A percentile compares a stretch with the other conserved stretches of the same genome.
Conservation (phyloP, 2,329 filamentous ascomycete species). For the Coccinonectria pachysandricola region DNA sequence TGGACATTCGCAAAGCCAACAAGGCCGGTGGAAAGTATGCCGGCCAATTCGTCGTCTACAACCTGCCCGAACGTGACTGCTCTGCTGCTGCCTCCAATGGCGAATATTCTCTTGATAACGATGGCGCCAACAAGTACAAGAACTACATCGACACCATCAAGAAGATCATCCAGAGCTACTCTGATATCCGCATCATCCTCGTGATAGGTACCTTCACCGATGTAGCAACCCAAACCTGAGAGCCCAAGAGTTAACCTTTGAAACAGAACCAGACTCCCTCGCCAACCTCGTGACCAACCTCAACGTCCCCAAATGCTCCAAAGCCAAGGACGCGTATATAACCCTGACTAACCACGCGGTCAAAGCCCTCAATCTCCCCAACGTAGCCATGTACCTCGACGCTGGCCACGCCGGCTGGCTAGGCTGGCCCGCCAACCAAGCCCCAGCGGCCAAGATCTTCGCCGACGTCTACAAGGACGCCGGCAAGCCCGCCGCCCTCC, state of each 20-base stretch:
- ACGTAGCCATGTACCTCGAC: constrained; percentile 49
- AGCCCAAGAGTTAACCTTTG: background rate
- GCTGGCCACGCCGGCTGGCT: constrained; percentile 50
- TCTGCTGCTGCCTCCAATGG: constrained; percentile 47
- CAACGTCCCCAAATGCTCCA: constrained; percentile 37
- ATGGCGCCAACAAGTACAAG: constrained; percentile 44
- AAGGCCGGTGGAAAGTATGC: constrained; percentile 29
- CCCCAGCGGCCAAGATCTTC: constrained; percentile 36
- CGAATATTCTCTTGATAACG: constrained; percentile 40
- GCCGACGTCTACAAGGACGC: constrained; percentile 39
- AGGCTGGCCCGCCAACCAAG: constrained; percentile 45
- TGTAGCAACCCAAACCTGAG: accelerated
- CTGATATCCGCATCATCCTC: constrained; percentile 33
- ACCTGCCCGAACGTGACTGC: constrained; percentile 49
- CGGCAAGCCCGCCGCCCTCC: constrained; percentile 37
- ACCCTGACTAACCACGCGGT: constrained; percentile 41
- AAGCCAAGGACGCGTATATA: constrained; percentile 37
- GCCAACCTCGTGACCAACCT: constrained; percentile 49
- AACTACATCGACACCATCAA: constrained; percentile 42
- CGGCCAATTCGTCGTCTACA: constrained; percentile 44
- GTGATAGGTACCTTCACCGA: constrained; percentile 28
- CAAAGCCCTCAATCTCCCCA: constrained; percentile 40
- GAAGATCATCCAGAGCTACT: constrained; percentile 30
- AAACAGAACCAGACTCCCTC: constrained; percentile 47
- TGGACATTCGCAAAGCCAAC: constrained; percentile 31